These are phyloP conservation scores for Microcos paniculata DNA, from an alignment of 345 rosid genomes.

Conservation along the genomic window DNA sequence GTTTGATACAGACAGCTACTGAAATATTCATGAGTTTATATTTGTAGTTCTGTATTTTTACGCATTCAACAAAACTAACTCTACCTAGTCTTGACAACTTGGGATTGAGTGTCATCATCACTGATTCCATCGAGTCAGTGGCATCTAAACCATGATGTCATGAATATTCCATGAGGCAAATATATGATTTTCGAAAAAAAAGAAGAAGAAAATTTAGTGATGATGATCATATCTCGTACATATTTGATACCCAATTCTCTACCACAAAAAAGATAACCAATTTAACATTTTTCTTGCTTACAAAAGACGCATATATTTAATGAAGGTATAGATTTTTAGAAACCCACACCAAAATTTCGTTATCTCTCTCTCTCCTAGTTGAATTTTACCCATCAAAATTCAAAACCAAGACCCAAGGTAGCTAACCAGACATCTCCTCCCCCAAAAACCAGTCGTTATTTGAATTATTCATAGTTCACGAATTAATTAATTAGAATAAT, in stretches of 20 bases:
- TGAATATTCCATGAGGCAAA: not conserved
- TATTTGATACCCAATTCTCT: not conserved
- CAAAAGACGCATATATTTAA: not conserved
- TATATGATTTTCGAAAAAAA: not conserved
- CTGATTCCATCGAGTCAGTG: not conserved
- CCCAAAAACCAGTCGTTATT: not conserved
- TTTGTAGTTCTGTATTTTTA: not conserved
- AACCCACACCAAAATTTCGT: no score
- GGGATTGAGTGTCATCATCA: conserved; percentile 6
- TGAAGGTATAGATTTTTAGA: not conserved
- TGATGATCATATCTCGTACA: not conserved
- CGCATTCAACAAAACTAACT: not conserved
- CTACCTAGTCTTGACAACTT: not conserved
- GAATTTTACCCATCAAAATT: no score
- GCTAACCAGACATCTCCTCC: not conserved
- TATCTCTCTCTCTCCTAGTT: no score
- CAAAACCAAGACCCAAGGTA: no score
- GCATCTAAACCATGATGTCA: conserved; percentile 8
- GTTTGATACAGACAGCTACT: not conserved
- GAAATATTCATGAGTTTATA: not conserved
- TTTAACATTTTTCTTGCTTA: not conserved
- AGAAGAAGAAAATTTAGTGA: not conserved
- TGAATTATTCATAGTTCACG: not conserved
- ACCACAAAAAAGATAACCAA: no score
- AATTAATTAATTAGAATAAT: not conserved